Evolutionary conservation across 2,329 filamentous ascomycete genomes (phyloP).

Genomic region (Trichothecium roseum): DNA sequence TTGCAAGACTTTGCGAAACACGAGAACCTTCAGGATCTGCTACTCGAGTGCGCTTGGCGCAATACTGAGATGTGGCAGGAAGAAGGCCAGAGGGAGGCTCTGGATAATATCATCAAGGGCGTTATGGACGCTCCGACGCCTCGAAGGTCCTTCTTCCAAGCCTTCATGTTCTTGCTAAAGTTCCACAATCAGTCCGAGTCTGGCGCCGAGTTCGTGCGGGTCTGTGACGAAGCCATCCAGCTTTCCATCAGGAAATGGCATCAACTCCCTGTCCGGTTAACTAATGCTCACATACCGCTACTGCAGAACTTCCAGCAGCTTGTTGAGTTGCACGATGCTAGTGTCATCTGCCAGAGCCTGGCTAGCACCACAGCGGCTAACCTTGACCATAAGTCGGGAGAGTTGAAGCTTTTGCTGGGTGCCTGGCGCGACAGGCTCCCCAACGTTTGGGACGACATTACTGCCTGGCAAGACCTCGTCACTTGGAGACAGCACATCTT

Average conservation of each 20-base stretch:
- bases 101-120: constrained; percentile 90
- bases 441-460: constrained; percentile 99
- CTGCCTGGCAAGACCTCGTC: constrained; percentile 98
- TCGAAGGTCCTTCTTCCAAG: constrained; percentile 90
- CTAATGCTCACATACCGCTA: constrained; percentile 88
- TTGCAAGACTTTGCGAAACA: constrained; percentile 96
- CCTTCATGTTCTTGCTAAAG: constrained; percentile 94
- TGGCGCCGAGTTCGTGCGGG: constrained; percentile 66
- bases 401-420: constrained; percentile 85
- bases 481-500: constrained; percentile 99
- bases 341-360: constrained; percentile 88
- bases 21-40: constrained; percentile 94
- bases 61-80: constrained; percentile 92
- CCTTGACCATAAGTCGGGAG: constrained; percentile 86
- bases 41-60: constrained; percentile 91
- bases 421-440: constrained; percentile 93
- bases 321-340: constrained; percentile 94
- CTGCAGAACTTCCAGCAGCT: constrained; percentile 97
- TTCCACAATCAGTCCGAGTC: constrained; percentile 78
- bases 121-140: constrained; percentile 97
- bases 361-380: constrained; percentile 75
- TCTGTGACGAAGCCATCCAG: constrained; percentile 96
- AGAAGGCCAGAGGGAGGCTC: constrained; percentile 72
- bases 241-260: constrained; percentile 98
- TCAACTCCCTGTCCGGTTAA: constrained; percentile 87